A percentile compares a stretch with the other conserved stretches of the same genome.
Conservation (phyloP, 1,284 basidiomycete genomes). For the Phellopilus nigrolimitatus region DNA sequence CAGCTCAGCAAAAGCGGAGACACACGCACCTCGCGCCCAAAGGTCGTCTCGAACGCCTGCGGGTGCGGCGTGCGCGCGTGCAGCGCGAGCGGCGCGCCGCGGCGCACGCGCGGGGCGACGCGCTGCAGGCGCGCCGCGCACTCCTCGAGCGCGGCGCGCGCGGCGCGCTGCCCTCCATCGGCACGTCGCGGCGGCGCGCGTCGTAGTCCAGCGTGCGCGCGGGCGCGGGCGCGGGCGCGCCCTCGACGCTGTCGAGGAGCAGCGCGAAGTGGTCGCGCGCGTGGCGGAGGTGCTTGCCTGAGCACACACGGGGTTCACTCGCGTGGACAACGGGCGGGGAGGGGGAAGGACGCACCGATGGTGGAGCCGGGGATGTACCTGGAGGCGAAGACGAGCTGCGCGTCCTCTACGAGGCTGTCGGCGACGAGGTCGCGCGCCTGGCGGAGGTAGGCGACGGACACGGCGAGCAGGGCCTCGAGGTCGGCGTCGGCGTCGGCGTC, state of each 20-base stretch:
- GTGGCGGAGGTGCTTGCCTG: constrained; percentile 80
- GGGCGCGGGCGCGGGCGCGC: background rate
- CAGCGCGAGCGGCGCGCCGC: constrained; percentile 56
- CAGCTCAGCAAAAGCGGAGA: background rate
- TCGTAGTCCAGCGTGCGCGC: constrained; percentile 63
- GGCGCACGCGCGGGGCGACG: constrained; percentile 42
- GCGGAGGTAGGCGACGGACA: constrained; percentile 57
- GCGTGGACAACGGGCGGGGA: constrained; percentile 5
- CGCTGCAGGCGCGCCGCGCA: constrained; percentile 54
- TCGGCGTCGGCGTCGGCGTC: background rate
- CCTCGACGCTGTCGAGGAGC: constrained; percentile 47
- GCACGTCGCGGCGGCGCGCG: constrained; percentile 65
- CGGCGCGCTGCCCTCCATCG: constrained; percentile 71
- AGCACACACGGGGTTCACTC: constrained; percentile 9
- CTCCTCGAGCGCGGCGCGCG: constrained; percentile 49
- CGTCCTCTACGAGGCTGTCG: constrained; percentile 56
- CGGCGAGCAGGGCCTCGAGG: constrained; percentile 44
- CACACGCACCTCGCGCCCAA: constrained; percentile 70
- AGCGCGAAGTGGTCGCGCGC: constrained; percentile 75
- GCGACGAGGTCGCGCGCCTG: constrained; percentile 71
- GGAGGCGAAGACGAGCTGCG: constrained; percentile 62
- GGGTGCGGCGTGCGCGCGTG: constrained; percentile 75
- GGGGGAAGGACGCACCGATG: constrained; percentile 50
- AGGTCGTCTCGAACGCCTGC: constrained; percentile 70
- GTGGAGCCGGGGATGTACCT: constrained; percentile 75